A percentile compares a stretch with the other conserved stretches of the same genome.
These are phyloP conservation scores for Paulownia fortunei DNA, from an alignment of 257 asterid genomes.

Conservation along the genomic window DNA sequence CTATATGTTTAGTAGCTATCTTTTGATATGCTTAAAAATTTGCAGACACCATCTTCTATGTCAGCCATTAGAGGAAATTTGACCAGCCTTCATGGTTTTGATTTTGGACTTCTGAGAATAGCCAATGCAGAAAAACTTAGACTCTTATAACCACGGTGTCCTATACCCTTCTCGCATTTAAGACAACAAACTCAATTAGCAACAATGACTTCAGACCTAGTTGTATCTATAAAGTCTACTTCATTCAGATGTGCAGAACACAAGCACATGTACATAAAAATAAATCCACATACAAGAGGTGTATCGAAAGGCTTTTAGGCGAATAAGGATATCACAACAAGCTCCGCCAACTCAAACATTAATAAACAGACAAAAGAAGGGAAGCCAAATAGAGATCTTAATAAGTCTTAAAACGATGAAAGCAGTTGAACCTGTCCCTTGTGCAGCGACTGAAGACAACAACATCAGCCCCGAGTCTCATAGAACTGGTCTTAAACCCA, in stretches of 20 bases:
- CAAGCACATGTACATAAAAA: conserved; percentile 9
- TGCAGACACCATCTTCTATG: background rate
- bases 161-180: background rate
- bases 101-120: background rate
- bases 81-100: background rate
- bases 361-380: conserved; percentile 8
- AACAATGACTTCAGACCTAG: conserved; percentile 8
- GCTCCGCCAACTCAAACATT: background rate
- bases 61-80: background rate
- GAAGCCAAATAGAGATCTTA: background rate
- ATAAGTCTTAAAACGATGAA: background rate
- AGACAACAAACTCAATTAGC: conserved; percentile 5
- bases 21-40: background rate
- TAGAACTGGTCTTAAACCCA: conserved; percentile 95
- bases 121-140: background rate
- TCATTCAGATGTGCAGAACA: conserved; percentile 14
- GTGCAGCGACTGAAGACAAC: conserved; percentile 79
- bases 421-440: conserved; percentile 55
- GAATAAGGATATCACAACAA: background rate
- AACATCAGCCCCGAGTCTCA: conserved; percentile 97
- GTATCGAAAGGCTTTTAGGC: conserved; percentile 1
- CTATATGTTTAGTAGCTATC: background rate
- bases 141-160: background rate
- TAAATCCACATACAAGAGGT: background rate
- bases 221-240: background rate